Percentiles rank a stretch among this genome's conserved stretches.
phyloP scores from a whole-genome alignment of 2,329 filamentous ascomycete species.

The Talaromyces sp. region DNA sequence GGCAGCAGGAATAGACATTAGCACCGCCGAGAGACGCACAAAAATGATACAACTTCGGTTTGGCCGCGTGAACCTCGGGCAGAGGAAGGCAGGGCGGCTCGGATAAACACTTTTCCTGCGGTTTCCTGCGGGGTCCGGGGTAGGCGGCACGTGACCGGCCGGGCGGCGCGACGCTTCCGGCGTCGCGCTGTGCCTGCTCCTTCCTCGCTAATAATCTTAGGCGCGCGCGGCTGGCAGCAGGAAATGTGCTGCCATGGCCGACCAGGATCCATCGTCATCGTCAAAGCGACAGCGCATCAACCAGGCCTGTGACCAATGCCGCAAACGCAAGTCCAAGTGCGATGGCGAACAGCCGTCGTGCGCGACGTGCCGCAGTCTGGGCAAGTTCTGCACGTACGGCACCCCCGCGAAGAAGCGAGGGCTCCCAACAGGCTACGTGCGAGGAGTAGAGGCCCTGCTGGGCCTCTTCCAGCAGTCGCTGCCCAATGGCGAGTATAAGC shows the following conservation, averaged over 20 bases:
- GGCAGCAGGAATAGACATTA: neutral
- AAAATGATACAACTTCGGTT: neutral
- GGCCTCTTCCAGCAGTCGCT: slow-evolving; percentile 29
- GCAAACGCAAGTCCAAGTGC: slow-evolving; percentile 65
- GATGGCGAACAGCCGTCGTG: slow-evolving; percentile 64
- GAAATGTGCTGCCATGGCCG: slow-evolving; percentile 24
- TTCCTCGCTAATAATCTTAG: neutral
- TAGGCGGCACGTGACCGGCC: neutral
- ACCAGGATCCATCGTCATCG: neutral
- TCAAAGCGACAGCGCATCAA: slow-evolving; percentile 61
- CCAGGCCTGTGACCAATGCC: slow-evolving; percentile 64
- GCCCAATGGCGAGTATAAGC: slow-evolving; percentile 10
- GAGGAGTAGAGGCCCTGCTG: slow-evolving; percentile 64
- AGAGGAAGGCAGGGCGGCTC: neutral
- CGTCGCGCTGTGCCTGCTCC: neutral
- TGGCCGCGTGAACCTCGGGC: neutral
- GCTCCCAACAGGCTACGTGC: slow-evolving; percentile 74
- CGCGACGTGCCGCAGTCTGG: slow-evolving; percentile 60
- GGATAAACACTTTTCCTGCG: neutral
- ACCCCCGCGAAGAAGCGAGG: slow-evolving; percentile 70
- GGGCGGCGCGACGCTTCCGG: neutral
- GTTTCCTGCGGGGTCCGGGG: neutral
- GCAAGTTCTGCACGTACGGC: slow-evolving; percentile 65
- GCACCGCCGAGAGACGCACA: neutral
- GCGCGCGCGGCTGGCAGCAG: slow-evolving; percentile 13